Conservation (phyloP, 140 eudicot genomes). For the Anethum foeniculum region DNA sequence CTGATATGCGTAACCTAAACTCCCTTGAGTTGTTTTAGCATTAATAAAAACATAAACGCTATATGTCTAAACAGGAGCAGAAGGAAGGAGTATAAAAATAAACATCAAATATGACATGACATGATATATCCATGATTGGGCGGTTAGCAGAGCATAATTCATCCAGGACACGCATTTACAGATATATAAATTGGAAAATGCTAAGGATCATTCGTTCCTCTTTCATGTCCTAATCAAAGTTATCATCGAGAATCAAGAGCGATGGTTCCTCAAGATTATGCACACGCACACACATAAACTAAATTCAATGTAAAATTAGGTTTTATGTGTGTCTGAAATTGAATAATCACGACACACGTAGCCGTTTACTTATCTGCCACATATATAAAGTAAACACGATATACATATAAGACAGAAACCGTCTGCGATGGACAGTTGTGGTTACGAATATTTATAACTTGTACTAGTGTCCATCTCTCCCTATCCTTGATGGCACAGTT, state of each 20-base stretch:
- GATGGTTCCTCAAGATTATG: slow-evolving; percentile 1
- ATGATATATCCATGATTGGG: background rate
- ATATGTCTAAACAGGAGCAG: too few species aligned
- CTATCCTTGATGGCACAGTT: background rate
- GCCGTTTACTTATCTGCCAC: background rate
- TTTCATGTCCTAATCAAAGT: background rate
- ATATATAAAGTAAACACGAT: background rate
- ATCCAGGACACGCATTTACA: background rate
- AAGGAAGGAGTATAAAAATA: too few species aligned
- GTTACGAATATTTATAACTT: background rate
- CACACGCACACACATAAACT: background rate
- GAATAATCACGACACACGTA: background rate
- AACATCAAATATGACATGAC: background rate
- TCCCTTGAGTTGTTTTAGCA: too few species aligned
- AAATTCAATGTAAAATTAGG: background rate
- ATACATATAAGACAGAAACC: background rate
- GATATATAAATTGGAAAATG: background rate
- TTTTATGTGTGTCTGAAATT: background rate
- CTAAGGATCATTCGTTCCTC: background rate
- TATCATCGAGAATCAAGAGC: background rate
- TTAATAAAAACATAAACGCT: too few species aligned
- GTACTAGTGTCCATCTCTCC: background rate
- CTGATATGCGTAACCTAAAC: too few species aligned
- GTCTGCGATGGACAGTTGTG: background rate
- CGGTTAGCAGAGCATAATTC: background rate